Percentiles rank a stretch among this genome's conserved stretches.
Evolutionary conservation across 2,329 filamentous ascomycete genomes (phyloP).

Genomic region (Pseudocercospora crystallina): DNA sequence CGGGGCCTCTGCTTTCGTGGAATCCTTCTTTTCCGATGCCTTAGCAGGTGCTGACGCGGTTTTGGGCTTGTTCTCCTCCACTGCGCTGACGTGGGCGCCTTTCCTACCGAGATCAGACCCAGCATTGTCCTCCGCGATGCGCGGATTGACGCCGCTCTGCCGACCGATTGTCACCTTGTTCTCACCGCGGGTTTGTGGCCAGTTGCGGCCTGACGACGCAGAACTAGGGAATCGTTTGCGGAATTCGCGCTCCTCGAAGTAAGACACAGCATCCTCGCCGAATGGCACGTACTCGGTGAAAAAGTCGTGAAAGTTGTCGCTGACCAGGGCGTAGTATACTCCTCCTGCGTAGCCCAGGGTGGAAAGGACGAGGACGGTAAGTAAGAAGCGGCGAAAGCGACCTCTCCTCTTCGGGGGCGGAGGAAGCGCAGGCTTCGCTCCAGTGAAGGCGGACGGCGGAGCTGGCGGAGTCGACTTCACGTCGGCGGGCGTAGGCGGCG

Average conservation of each 20-base stretch:
- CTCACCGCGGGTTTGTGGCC: conserved; percentile 54
- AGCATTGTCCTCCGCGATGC: conserved; percentile 61
- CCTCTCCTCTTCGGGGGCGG: conserved; percentile 65
- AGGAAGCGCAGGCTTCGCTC: conserved; percentile 35
- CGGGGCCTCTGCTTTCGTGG: conserved; percentile 28
- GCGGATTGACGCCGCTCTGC: conserved; percentile 82
- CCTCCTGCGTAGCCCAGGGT: conserved; percentile 80
- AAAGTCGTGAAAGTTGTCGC: conserved; percentile 98
- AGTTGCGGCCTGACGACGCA: conserved; percentile 38
- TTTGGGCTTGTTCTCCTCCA: conserved; percentile 51
- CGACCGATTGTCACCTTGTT: conserved; percentile 79
- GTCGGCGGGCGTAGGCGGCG: conserved; percentile 27
- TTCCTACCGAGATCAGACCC: conserved; percentile 39
- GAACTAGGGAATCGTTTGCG: conserved; percentile 74
- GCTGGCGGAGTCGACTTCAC: conserved; percentile 21
- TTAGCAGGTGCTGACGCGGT: conserved; percentile 30
- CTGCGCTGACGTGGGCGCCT: conserved; percentile 63
- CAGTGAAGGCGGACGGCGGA: conserved; percentile 24
- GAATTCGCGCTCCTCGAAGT: conserved; percentile 94
- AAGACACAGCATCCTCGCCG: conserved; percentile 90
- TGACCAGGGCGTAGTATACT: conserved; percentile 88
- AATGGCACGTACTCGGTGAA: conserved; percentile 97
- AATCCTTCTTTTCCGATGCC: conserved; percentile 21
- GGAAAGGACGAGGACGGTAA: conserved; percentile 74
- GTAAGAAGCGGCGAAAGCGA: conserved; percentile 73